phyloP scores from a whole-genome alignment of 257 asterid species.

The Agastache rugosa region DNA sequence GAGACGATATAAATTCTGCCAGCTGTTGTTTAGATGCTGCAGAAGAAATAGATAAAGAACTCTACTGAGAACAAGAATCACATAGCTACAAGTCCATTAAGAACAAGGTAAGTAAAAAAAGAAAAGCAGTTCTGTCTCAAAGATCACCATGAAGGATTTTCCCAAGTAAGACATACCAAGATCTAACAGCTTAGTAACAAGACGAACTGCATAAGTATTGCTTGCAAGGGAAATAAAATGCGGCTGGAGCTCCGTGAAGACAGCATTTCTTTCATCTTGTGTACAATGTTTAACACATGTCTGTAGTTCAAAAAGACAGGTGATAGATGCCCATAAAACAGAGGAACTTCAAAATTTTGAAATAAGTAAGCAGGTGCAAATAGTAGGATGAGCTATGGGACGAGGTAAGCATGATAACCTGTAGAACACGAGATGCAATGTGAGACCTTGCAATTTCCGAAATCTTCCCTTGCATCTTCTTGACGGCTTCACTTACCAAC shows the following conservation, averaged over 20 bases:
- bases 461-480: conserved; percentile 89
- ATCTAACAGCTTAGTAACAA: conserved; percentile 84
- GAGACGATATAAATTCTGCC: conserved; percentile 72
- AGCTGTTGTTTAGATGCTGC: conserved; percentile 87
- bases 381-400: conserved; percentile 10
- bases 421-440: conserved; percentile 91
- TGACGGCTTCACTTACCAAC: conserved; percentile 79
- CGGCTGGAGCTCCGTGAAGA: conserved; percentile 79
- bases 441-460: conserved; percentile 91
- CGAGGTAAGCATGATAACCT: conserved; percentile 56
- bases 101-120: neutral
- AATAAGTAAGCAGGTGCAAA: conserved; percentile 22
- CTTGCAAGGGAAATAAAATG: conserved; percentile 67
- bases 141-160: neutral
- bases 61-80: conserved; percentile 10
- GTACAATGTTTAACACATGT: conserved; percentile 87
- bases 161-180: conserved; percentile 54
- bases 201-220: conserved; percentile 86
- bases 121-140: neutral
- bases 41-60: conserved; percentile 6
- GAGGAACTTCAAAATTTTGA: conserved; percentile 25
- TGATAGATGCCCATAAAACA: conserved; percentile 2
- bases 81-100: conserved; percentile 8
- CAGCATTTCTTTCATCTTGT: conserved; percentile 76
- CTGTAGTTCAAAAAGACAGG: conserved; percentile 47